Evolutionary conservation across 371 early-diverging fungal genomes (phyloP).

Genomic region (Actinomucor elegans): DNA sequence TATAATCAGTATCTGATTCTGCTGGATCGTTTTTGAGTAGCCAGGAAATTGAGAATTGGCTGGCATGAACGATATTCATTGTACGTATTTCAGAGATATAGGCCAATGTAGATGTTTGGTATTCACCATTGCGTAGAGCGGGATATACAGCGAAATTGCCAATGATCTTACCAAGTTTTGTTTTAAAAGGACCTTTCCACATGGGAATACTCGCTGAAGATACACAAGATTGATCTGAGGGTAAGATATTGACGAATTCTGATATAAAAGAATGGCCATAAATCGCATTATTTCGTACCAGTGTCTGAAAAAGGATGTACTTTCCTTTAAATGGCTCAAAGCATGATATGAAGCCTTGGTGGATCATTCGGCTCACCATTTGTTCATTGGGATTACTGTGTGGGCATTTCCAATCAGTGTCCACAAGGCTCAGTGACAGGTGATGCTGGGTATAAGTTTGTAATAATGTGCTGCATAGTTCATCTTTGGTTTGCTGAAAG

Average conservation of each 20-base stretch:
- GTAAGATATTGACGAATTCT: conserved; percentile 10
- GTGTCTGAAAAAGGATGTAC: neutral
- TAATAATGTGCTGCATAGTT: neutral
- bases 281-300: neutral
- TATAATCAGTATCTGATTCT: neutral
- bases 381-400: neutral
- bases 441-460: neutral
- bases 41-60: conserved; percentile 11
- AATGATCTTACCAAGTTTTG: neutral
- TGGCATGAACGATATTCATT: neutral
- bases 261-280: conserved; percentile 16
- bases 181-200: conserved; percentile 21
- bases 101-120: neutral
- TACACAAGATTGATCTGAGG: neutral
- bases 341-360: conserved; percentile 4
- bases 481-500: conserved; percentile 1
- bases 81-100: conserved; percentile 8
- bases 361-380: neutral
- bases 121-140: neutral
- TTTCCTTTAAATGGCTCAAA: conserved; percentile 1
- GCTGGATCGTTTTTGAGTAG: neutral
- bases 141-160: conserved; percentile 4
- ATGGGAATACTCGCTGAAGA: neutral
- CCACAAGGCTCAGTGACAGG: neutral
- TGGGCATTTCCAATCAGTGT: neutral